Evolutionary conservation across 495 filamentous ascomycete genomes (phyloP).

Genomic region (Pseudomonodictys pantanalensis): DNA sequence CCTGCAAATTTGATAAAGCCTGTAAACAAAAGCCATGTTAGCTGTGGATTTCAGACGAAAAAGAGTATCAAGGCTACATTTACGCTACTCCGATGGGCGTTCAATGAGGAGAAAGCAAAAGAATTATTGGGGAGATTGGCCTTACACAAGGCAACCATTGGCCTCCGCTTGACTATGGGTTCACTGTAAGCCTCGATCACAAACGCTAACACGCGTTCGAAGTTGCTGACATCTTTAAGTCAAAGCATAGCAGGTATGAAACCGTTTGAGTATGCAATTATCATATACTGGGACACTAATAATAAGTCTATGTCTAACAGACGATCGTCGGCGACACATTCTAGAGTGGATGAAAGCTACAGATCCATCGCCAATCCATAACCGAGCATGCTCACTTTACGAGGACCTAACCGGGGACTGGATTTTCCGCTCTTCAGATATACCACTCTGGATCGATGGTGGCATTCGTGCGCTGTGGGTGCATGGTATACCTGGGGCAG

Average conservation of each 20-base stretch:
- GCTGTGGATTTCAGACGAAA: no score
- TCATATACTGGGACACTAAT: not conserved
- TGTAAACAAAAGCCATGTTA: no score
- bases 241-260: not conserved
- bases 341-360: not conserved
- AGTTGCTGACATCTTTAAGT: not conserved
- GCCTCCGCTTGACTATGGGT: not conserved
- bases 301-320: not conserved
- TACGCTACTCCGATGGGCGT: not conserved
- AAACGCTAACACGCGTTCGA: not conserved
- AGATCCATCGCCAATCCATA: constrained; percentile 23
- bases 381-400: constrained; percentile 13
- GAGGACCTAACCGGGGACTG: constrained; percentile 30
- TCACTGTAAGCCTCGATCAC: not conserved
- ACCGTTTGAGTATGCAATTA: not conserved
- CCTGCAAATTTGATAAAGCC: no score
- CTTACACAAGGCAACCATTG: not conserved
- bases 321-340: not conserved
- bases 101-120: not conserved
- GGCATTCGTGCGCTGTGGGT: constrained; percentile 39
- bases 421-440: constrained; percentile 26
- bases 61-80: not conserved
- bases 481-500: constrained; percentile 46
- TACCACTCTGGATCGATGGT: constrained; percentile 29
- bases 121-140: not conserved